phyloP scores from a whole-genome alignment of 1,284 basidiomycete genomes.

The Blastosporella zonata region DNA sequence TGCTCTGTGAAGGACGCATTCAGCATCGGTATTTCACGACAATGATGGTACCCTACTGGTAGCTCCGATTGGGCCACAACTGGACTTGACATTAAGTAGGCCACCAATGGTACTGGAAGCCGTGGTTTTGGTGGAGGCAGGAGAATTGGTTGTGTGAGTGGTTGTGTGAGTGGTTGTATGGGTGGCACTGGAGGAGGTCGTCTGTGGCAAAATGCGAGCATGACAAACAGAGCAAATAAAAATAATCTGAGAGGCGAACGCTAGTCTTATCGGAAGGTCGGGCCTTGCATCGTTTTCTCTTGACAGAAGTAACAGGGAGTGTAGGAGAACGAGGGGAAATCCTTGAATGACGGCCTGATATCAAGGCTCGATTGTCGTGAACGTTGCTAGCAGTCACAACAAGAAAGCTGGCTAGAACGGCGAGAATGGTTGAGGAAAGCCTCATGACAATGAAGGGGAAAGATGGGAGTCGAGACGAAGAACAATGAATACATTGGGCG shows the following conservation, averaged over 20 bases:
- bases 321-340: slow-evolving; percentile 30
- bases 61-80: slow-evolving; percentile 43
- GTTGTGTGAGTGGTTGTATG: slow-evolving; percentile 1
- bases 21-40: background rate
- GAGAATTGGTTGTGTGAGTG: slow-evolving; percentile 7
- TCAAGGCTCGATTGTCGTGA: slow-evolving; percentile 27
- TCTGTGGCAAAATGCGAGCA: background rate
- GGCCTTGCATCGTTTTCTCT: slow-evolving; percentile 29
- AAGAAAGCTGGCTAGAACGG: slow-evolving; percentile 37
- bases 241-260: background rate
- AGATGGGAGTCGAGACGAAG: slow-evolving; percentile 17
- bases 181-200: background rate
- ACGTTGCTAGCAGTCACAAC: slow-evolving; percentile 35
- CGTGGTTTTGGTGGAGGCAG: slow-evolving; percentile 5
- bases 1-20: slow-evolving; percentile 34
- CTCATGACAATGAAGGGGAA: slow-evolving; percentile 30
- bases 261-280: slow-evolving; percentile 11
- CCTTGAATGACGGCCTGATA: slow-evolving; percentile 32
- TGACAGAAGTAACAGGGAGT: slow-evolving; percentile 24
- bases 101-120: slow-evolving; percentile 20
- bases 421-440: slow-evolving; percentile 33
- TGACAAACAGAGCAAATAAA: background rate
- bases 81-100: slow-evolving; percentile 29
- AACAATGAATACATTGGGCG: slow-evolving; percentile 13
- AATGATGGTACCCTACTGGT: slow-evolving; percentile 35